These are phyloP conservation scores for Prunus mume DNA, from an alignment of 306 rosid genomes.

Conservation along the genomic window DNA sequence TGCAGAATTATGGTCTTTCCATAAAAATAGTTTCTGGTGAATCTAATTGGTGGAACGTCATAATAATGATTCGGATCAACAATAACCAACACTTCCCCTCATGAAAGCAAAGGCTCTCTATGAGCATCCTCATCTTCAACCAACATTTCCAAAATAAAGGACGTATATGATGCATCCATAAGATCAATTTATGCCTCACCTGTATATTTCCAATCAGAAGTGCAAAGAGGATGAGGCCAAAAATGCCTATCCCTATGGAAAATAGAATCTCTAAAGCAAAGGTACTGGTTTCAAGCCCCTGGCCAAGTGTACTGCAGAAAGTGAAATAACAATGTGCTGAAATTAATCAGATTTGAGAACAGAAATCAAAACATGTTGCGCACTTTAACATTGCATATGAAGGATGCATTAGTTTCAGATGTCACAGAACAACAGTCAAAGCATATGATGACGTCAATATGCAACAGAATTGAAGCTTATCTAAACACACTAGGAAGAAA, in stretches of 20 bases:
- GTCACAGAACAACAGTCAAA: too few relatives aligned
- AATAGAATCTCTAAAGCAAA: conserved; percentile 70
- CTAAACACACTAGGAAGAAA: too few relatives aligned
- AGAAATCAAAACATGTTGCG: neutral
- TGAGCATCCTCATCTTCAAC: neutral
- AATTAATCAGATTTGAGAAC: neutral
- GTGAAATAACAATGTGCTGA: conserved; percentile 23
- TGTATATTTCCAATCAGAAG: conserved; percentile 94
- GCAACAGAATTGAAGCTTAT: too few relatives aligned
- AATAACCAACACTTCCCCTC: neutral
- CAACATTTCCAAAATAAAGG: neutral
- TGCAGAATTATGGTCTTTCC: neutral
- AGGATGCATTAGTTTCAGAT: neutral
- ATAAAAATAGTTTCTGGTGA: neutral
- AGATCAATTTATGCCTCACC: conserved; percentile 31
- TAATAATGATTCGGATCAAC: neutral
- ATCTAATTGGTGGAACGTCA: neutral
- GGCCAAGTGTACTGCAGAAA: conserved; percentile 82
- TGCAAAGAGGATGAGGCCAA: conserved; percentile 77
- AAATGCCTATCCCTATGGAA: conserved; percentile 67
- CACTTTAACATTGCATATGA: neutral
- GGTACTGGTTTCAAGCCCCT: conserved; percentile 84
- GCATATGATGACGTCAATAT: too few relatives aligned
- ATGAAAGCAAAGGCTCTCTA: neutral
- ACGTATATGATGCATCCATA: neutral